These are phyloP conservation scores for Capsicum baccatum DNA, from an alignment of 257 asterid species.

Conservation along the genomic window DNA sequence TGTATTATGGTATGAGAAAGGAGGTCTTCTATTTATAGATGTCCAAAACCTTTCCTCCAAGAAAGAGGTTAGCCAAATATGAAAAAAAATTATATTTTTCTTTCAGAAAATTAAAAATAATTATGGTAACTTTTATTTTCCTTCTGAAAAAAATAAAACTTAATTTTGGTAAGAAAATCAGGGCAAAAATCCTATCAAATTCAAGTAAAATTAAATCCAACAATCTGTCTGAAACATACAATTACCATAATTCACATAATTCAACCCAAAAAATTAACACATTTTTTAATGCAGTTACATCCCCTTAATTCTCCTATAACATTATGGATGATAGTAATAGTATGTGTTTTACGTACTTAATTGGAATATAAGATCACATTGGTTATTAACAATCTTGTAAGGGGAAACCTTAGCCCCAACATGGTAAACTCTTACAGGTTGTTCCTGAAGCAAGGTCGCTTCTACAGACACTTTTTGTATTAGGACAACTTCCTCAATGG, in stretches of 20 bases:
- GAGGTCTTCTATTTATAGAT: too few relatives aligned
- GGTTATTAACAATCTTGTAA: conserved; percentile 55
- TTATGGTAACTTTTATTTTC: too few relatives aligned
- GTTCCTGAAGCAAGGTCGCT: conserved; percentile 73
- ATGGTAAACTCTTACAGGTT: conserved; percentile 64
- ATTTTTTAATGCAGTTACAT: conserved; percentile 49
- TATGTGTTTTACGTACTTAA: neutral
- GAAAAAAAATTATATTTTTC: too few relatives aligned
- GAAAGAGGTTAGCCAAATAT: too few relatives aligned
- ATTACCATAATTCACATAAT: conserved; percentile 45
- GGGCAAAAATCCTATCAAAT: too few relatives aligned
- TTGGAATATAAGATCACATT: conserved; percentile 46
- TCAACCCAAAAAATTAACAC: conserved; percentile 56
- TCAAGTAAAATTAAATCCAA: conserved; percentile 67
- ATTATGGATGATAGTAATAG: neutral
- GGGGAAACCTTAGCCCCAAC: conserved; percentile 59
- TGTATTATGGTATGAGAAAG: too few relatives aligned
- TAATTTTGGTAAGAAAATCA: too few relatives aligned
- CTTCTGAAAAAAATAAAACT: too few relatives aligned
- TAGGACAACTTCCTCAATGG: conserved; percentile 92
- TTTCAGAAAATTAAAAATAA: too few relatives aligned
- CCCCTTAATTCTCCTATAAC: conserved; percentile 61
- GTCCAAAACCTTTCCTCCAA: too few relatives aligned
- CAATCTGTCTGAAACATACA: conserved; percentile 61
- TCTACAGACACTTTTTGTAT: conserved; percentile 65